phyloP scores from a whole-genome alignment of 2,329 filamentous ascomycete genomes.

The Pseudogymnoascus sp. region DNA sequence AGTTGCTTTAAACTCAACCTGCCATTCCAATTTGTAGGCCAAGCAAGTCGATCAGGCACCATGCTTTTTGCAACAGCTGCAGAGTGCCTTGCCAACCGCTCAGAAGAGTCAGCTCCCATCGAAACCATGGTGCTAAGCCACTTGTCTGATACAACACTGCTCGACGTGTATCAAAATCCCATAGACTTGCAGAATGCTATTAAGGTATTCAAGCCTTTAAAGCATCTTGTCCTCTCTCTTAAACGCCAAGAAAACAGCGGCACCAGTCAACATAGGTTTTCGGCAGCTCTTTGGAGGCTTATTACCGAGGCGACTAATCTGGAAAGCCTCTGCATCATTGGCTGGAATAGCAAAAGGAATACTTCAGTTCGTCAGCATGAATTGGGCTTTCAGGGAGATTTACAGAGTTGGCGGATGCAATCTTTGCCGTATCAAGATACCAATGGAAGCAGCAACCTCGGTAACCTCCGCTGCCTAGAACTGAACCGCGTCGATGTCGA shows the following conservation, averaged over 20 bases:
- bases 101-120: conserved; percentile 37
- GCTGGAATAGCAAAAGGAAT: conserved; percentile 28
- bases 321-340: conserved; percentile 41
- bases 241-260: conserved; percentile 37
- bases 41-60: conserved; percentile 40
- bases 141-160: conserved; percentile 41
- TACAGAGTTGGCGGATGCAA: conserved; percentile 24
- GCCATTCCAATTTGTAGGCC: conserved; percentile 43
- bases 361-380: conserved; percentile 18
- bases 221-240: conserved; percentile 40
- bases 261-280: conserved; percentile 33
- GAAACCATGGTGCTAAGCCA: conserved; percentile 44
- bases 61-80: conserved; percentile 47
- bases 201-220: conserved; percentile 33
- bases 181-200: conserved; percentile 44
- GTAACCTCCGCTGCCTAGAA: conserved; percentile 24
- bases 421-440: conserved; percentile 22
- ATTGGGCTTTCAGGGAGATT: conserved; percentile 13
- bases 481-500: conserved; percentile 28
- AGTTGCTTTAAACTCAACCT: conserved; percentile 41
- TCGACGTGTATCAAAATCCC: conserved; percentile 44
- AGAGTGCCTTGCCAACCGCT: conserved; percentile 39
- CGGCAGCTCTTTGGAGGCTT: conserved; percentile 42
- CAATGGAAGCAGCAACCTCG: conserved; percentile 13
- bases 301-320: conserved; percentile 39